These are phyloP conservation scores for Alnus rubra DNA, from an alignment of 306 rosid species.

Conservation along the genomic window DNA sequence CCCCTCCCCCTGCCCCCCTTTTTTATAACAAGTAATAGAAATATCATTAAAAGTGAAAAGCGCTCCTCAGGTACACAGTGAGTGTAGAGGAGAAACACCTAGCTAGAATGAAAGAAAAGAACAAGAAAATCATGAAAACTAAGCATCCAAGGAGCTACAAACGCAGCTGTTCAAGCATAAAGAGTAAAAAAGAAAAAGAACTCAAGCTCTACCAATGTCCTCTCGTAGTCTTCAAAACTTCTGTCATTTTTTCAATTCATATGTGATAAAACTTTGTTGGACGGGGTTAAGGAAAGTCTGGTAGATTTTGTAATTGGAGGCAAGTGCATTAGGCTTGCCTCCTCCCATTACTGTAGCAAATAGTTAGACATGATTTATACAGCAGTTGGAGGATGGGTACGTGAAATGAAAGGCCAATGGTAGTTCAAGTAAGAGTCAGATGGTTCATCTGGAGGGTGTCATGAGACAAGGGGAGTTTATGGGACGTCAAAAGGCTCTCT, in stretches of 20 bases:
- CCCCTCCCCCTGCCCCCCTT: no score
- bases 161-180: no score
- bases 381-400: neutral
- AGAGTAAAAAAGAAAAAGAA: no score
- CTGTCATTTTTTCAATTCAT: neutral
- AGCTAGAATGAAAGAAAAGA: no score
- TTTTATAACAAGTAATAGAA: no score
- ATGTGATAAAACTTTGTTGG: neutral
- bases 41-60: no score
- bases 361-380: neutral
- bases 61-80: no score
- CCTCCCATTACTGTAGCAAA: neutral
- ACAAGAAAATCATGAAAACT: no score
- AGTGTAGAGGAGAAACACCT: no score
- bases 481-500: neutral
- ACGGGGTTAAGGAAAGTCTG: neutral
- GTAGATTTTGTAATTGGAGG: neutral
- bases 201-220: no score
- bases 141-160: no score
- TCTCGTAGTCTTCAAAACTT: no score
- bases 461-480: neutral
- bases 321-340: neutral
- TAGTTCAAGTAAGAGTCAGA: neutral
- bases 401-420: neutral
- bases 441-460: neutral